phyloP scores from a whole-genome alignment of 768 basidiomycete genomes.

The Amyloporia xantha region DNA sequence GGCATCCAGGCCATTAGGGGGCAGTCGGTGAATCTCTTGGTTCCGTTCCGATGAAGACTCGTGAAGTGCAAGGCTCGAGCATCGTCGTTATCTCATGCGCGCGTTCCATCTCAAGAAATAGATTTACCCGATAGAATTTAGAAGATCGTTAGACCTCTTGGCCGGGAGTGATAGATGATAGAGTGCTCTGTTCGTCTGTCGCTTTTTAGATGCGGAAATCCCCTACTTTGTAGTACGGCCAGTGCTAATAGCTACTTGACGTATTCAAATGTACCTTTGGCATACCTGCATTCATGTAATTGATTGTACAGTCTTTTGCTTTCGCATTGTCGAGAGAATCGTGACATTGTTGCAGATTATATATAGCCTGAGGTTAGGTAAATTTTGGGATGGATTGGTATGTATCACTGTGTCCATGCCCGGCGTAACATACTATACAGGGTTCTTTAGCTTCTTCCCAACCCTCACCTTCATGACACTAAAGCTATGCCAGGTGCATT shows the following conservation, averaged over 20 bases:
- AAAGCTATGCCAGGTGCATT: no score
- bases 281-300: neutral
- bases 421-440: no score
- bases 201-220: neutral
- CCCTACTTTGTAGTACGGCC: neutral
- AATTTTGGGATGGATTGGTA: no score
- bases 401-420: no score
- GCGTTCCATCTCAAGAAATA: neutral
- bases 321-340: no score
- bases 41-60: neutral
- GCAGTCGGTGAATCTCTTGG: neutral
- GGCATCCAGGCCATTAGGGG: neutral
- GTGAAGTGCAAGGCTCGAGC: no score
- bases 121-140: neutral
- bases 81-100: no score
- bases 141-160: neutral
- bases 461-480: no score
- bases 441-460: no score
- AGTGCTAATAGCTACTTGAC: neutral
- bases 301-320: neutral
- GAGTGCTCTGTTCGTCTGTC: neutral
- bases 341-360: no score
- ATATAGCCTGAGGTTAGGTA: no score
- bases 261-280: neutral
- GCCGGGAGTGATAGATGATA: neutral